phyloP scores from a whole-genome alignment of 345 rosid genomes.

The Aquilaria yunnanensis region DNA sequence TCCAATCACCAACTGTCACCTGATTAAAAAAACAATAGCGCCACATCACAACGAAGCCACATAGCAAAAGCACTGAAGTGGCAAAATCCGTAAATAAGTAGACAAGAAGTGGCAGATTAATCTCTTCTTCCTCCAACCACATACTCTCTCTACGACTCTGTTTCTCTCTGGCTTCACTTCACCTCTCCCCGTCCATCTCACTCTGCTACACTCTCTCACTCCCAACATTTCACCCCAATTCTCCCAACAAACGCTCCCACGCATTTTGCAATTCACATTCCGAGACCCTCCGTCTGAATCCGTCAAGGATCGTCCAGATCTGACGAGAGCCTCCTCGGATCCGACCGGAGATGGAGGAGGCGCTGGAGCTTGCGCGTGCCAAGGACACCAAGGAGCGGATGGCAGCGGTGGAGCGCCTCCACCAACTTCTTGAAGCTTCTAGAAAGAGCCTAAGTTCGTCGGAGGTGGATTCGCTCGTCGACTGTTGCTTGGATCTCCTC shows the following conservation, averaged over 20 bases:
- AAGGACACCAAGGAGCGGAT: conserved; percentile 98
- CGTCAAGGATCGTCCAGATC: conserved; percentile 35
- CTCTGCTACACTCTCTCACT: neutral
- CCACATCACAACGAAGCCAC: neutral
- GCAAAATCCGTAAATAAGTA: conserved; percentile 32
- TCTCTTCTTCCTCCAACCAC: conserved; percentile 17
- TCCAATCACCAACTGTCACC: neutral
- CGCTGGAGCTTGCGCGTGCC: conserved; percentile 90
- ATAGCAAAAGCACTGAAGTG: conserved; percentile 20
- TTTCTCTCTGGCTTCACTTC: conserved; percentile 8
- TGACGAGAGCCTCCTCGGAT: conserved; percentile 32
- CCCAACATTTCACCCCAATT: conserved; percentile 17
- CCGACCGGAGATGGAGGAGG: conserved; percentile 84
- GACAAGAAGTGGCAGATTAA: conserved; percentile 16
- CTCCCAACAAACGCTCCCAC: conserved; percentile 7
- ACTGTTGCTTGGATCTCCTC: conserved; percentile 94
- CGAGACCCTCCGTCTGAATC: neutral
- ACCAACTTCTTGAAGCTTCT: conserved; percentile 85
- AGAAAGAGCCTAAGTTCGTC: conserved; percentile 62
- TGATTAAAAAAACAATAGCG: neutral
- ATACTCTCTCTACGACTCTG: conserved; percentile 18
- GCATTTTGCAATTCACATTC: neutral
- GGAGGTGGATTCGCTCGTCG: conserved; percentile 81
- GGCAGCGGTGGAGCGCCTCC: conserved; percentile 96
- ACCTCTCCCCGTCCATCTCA: conserved; percentile 2